Conservation (phyloP, 169 alveolate species). For the Neospora caninum region DNA sequence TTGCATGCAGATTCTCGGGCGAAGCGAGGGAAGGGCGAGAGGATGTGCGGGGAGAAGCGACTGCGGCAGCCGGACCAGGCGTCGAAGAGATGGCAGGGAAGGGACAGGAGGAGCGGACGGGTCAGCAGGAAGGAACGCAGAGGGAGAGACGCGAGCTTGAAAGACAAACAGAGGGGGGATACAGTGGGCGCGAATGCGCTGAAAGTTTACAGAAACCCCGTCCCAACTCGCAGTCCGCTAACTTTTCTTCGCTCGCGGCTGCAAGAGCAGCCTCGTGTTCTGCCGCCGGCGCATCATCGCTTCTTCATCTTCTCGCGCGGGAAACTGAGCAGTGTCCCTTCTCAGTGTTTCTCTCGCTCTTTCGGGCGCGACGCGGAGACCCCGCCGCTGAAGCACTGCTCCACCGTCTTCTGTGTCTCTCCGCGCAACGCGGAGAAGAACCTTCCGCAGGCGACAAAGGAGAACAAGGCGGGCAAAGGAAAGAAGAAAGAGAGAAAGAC, state of each 20-base stretch:
- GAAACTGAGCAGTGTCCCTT: background rate
- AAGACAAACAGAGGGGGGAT: too few relatives aligned
- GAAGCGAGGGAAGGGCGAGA: background rate
- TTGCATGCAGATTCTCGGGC: background rate
- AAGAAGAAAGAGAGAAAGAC: background rate
- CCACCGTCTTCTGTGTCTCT: background rate
- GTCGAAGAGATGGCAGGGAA: background rate
- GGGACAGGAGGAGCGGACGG: background rate
- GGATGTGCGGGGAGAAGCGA: too few relatives aligned
- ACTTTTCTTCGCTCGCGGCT: too few relatives aligned
- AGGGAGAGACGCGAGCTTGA: too few relatives aligned
- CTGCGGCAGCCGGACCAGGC: too few relatives aligned
- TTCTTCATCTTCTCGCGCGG: background rate
- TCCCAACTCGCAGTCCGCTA: too few relatives aligned
- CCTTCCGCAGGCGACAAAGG: background rate
- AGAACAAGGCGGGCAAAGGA: background rate
- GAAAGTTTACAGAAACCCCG: too few relatives aligned
- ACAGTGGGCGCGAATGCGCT: too few relatives aligned
- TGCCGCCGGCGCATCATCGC: background rate
- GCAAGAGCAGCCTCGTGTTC: background rate
- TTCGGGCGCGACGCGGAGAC: background rate
- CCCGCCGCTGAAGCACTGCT: background rate
- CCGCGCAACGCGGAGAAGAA: background rate
- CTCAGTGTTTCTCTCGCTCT: background rate
- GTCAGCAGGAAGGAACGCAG: background rate